phyloP scores from a whole-genome alignment of 768 basidiomycete genomes.

The Pholiota conissans region DNA sequence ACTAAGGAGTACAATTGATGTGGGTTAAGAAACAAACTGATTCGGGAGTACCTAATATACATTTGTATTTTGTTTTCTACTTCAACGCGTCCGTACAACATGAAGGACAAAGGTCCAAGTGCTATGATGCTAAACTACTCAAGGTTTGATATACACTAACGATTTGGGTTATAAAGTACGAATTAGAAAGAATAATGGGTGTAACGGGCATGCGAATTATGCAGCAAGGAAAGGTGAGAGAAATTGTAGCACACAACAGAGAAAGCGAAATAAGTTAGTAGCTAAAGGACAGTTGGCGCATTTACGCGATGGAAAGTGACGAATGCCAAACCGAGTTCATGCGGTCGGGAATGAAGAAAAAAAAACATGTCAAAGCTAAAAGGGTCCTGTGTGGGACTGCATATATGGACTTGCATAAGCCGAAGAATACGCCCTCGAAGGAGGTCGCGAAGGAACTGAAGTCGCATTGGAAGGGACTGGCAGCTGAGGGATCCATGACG shows the following conservation, averaged over 20 bases:
- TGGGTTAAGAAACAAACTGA: too few species aligned
- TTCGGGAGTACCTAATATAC: too few species aligned
- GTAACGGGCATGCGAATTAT: background rate
- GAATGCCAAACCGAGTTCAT: background rate
- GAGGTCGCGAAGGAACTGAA: constrained; percentile 18
- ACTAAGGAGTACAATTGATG: too few species aligned
- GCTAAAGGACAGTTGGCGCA: background rate
- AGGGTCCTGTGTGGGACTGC: constrained; percentile 20
- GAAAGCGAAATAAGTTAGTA: constrained; percentile 1
- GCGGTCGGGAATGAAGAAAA: background rate
- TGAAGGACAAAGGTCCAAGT: background rate
- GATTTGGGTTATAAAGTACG: background rate
- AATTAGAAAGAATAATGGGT: background rate
- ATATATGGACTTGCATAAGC: constrained; percentile 23
- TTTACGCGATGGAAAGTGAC: background rate
- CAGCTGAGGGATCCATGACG: constrained; percentile 29
- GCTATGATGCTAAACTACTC: background rate
- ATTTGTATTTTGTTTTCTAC: background rate
- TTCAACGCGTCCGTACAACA: background rate
- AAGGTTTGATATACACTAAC: background rate
- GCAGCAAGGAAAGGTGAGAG: background rate
- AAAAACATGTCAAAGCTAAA: constrained; percentile 7
- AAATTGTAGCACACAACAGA: background rate
- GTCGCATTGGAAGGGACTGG: constrained; percentile 16
- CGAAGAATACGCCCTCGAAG: constrained; percentile 19